Base-by-base conservation (phyloP, 306 rosid genomes). In the Crataegus laevigata region DNA sequence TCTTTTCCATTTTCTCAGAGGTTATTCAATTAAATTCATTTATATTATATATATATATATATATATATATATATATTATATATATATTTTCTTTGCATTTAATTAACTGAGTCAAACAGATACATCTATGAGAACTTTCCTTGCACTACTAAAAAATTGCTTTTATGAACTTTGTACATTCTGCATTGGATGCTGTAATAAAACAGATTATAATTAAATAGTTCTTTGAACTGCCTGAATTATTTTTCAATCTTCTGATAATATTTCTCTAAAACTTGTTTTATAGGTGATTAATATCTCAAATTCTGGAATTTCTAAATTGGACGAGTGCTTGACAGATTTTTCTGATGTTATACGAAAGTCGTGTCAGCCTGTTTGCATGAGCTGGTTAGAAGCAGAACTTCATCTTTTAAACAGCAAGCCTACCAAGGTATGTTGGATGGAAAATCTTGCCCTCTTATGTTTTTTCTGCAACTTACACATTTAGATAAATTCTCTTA, bases 381-480 rank as follows among this genome's bases (percentile, higher is more conserved):
- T 79, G 68, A 75, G 79, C 40, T 94, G 99, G 99, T 85, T 92
- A 87, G 90, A 90, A 84, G 84, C 83, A 12, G 99, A 90, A 75
- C 89, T 81, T 81, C 38, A 40, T 68, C 81, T 90, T 73, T 78
- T 78, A 81, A 82, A 86, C 74, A 72, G 85, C 28, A 82, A 71
- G 47, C 69, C 79, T 62, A 75, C 81, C 77, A 75, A 82, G 96
- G 98, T 91, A 86, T 63, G 51, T 82, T 66, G 71, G 25, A 68
- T 74, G 71, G 76, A 36, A 52, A 66, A 74, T 69, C 36, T 78
- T 52, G 28, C 40, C 26, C 36, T 72, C 68, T 69, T 69, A 54
- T 68, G 52, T 54, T 19, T 57, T 43, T 75, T 66, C 69, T 75
- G 51, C 34, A 51, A 51, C 71, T 62, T 51, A 10, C 71, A n/a